Evolutionary conservation across 768 basidiomycete genomes (phyloP).

Genomic region (Hebeloma cylindrosporum): DNA sequence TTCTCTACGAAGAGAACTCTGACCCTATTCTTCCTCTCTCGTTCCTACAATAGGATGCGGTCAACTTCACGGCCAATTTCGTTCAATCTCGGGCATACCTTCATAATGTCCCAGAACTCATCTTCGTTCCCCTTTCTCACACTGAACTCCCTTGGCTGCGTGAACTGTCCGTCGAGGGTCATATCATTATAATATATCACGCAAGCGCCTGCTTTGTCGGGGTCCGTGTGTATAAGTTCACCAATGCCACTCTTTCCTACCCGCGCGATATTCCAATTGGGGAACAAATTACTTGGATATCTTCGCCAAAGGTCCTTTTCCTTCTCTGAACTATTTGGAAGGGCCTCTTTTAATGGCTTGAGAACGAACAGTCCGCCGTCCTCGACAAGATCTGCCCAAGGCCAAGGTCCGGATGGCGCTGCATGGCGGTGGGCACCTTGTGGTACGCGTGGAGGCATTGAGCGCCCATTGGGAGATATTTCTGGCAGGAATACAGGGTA

Average conservation of each 20-base stretch:
- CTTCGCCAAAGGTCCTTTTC: conserved; percentile 33
- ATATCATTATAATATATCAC: conserved; percentile 41
- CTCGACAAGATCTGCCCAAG: conserved; percentile 42
- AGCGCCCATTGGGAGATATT: neutral
- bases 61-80: neutral
- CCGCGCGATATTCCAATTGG: conserved; percentile 52
- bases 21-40: conserved; percentile 34
- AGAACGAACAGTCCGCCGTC: conserved; percentile 13
- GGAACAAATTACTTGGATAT: conserved; percentile 43
- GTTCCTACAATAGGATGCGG: conserved; percentile 1
- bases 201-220: conserved; percentile 21
- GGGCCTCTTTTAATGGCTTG: conserved; percentile 3
- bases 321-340: conserved; percentile 29
- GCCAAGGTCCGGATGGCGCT: conserved; percentile 43
- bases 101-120: conserved; percentile 36
- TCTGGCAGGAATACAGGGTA: conserved; percentile 13
- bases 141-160: conserved; percentile 21
- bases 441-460: conserved; percentile 26
- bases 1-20: conserved; percentile 54
- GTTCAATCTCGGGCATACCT: conserved; percentile 17
- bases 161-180: conserved; percentile 34
- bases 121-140: conserved; percentile 22
- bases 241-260: conserved; percentile 37
- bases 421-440: conserved; percentile 39
- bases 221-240: conserved; percentile 28